Evolutionary conservation across 768 basidiomycete genomes (phyloP), one percentile per base, ranked within the genome.

Genomic region (Suillus alpinus): DNA sequence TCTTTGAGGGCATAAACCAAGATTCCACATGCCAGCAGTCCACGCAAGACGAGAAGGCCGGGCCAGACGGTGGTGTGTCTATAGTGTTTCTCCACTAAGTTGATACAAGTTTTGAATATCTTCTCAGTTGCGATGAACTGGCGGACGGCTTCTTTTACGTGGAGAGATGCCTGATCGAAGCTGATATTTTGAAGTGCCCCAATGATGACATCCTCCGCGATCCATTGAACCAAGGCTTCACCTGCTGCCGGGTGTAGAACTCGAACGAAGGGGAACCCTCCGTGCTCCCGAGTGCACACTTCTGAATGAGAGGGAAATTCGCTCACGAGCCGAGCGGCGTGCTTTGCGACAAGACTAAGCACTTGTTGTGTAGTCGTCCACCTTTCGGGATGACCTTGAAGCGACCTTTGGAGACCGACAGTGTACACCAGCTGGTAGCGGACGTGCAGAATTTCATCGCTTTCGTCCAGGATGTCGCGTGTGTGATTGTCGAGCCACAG

Each of bases 391-490:
- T 63, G 65, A 7, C 69, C 73, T 50, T 76, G 64, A 6, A 78
- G 39, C 6, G 56, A 64, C 32, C 41, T 63, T 49, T 70, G 73
- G 5, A 50, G 26, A 12, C 78, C 78, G 5, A 72, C 62, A 6
- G 77, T 71, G n/a, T 78, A 79, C 1, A 76, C 64, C 18, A 78
- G 58, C 34, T 78, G 77, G 53, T 73, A 77, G 6, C 72, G 73
- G 44, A 76, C 69, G 20, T 77, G 70, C 9, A 77, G 68, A 20
- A 73, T 63, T 31, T 68, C 80, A 62, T 81, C 80, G 57, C 80
- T 78, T 64, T 81, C 80, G 58, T 81, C 80, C 9, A 81, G 62
- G 36, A 81, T 67, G 58, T 81, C 80, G 13, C 79, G 70, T 12
- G 73, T 69, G 34, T 60, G 53, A 26, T n/a, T 3, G n/a, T 66